Percentiles rank a stretch among this genome's conserved stretches.
Conservation (phyloP, 768 basidiomycete genomes). For the Erythrobasidium yunnanense region DNA sequence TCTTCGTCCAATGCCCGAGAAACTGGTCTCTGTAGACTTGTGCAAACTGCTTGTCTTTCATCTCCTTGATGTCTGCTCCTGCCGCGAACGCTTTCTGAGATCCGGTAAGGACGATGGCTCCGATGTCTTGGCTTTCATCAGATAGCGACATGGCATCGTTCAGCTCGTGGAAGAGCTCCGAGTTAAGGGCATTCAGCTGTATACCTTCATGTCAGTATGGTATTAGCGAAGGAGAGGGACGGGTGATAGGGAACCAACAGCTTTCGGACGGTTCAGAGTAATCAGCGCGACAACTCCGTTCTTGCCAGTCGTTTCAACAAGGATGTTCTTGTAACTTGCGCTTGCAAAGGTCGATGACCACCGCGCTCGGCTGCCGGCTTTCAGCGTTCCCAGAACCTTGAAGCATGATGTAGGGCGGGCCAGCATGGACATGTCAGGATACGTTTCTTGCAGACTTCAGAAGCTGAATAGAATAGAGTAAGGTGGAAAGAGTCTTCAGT, state of each 20-base stretch:
- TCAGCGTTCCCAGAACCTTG: neutral
- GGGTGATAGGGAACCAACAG: slow-evolving; percentile 38
- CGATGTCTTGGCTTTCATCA: slow-evolving; percentile 59
- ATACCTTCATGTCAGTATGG: slow-evolving; percentile 39
- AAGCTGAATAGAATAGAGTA: too few species aligned
- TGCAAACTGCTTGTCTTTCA: slow-evolving; percentile 88
- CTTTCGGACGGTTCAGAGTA: slow-evolving; percentile 78
- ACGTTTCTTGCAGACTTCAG: too few species aligned
- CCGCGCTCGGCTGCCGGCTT: neutral
- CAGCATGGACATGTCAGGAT: too few species aligned
- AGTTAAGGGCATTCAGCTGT: slow-evolving; percentile 63
- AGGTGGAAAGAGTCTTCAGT: too few species aligned
- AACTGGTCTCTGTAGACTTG: slow-evolving; percentile 79
- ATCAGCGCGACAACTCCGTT: slow-evolving; percentile 48
- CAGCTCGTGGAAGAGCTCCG: slow-evolving; percentile 67
- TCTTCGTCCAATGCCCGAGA: slow-evolving; percentile 63
- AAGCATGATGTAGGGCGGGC: too few species aligned
- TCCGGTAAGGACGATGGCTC: slow-evolving; percentile 84
- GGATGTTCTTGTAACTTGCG: slow-evolving; percentile 34
- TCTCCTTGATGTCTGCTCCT: slow-evolving; percentile 97
- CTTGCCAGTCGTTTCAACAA: slow-evolving; percentile 29
- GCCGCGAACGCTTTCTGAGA: slow-evolving; percentile 89
- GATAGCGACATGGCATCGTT: slow-evolving; percentile 63
- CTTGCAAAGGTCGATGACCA: neutral
- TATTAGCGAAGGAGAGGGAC: slow-evolving; percentile 34